Evolutionary conservation across 108 stramenopile species (phyloP), one percentile per base, ranked within the genome.

Genomic region (Nitzschia palea): DNA sequence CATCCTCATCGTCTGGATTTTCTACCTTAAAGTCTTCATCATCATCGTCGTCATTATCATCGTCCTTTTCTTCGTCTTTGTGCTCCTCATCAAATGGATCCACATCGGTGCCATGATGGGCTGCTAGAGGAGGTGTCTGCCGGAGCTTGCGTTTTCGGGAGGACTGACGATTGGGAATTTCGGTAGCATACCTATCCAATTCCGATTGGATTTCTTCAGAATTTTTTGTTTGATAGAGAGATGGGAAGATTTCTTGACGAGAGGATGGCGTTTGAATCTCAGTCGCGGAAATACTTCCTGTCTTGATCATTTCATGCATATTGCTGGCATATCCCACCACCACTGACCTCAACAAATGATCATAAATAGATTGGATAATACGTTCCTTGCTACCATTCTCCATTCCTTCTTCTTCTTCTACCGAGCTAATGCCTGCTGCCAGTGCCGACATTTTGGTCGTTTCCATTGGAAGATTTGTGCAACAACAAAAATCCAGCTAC

Each of bases 231-330:
- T 51, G 5, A 30, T 70, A 60, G 22, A 70, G 28, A 9, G 64
- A 6, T 2, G 69, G 69, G 31, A 47, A 61, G 0, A 61, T 61
- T 5, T 51, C 59, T 5, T 55, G 33, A 22, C 59, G 59, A 1
- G 50, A 61, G 17, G 42, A 26, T 33, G 69, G 26, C 18, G 53
- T 45, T 18, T 34, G 42, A 31, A 70, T 55, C 9, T 65, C 55
- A 30, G 62, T 65, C 6, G 68, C 23, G 8, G 77, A 59, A 30
- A 55, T 29, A 2, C 23, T 17, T 44, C 77, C 77, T 3, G 77
- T 78, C 50, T 78, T 78, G 44, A 78, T 67, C 37, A 71, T n/a
- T 34, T 67, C 48, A 55, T 78, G 77, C 44, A 71, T 58, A 37
- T 72, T 68, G 25, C 44, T 5, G 1, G 71, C 65, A 22, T 60